Evolutionary conservation across 2,329 filamentous ascomycete species (phyloP).

Genomic region (Fusarium brevicatenulatum): DNA sequence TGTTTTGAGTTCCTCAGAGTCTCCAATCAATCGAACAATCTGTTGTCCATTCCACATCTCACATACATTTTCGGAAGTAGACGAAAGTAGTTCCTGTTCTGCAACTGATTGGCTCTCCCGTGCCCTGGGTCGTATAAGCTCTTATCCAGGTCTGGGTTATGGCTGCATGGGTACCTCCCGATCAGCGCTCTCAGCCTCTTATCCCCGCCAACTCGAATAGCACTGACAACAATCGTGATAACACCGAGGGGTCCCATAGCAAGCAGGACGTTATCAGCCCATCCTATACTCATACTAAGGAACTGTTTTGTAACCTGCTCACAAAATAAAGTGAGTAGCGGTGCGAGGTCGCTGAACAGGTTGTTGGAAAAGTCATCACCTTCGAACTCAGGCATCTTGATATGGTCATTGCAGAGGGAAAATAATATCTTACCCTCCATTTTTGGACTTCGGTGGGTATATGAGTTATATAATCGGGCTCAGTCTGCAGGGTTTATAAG

Average conservation of each 20-base stretch:
- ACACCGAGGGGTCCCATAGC: neutral
- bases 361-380: slow-evolving; percentile 10
- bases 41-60: neutral
- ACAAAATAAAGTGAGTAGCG: neutral
- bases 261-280: neutral
- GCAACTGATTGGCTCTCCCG: neutral
- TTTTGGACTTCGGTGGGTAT: neutral
- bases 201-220: neutral
- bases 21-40: neutral
- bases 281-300: neutral
- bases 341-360: neutral
- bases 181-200: neutral
- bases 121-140: neutral
- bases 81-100: neutral
- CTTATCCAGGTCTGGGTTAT: too few relatives aligned
- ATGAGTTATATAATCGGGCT: neutral
- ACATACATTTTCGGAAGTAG: neutral
- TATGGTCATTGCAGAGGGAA: neutral
- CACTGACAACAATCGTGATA: neutral
- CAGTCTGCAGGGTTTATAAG: neutral
- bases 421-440: neutral
- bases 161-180: neutral
- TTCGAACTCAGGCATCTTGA: neutral
- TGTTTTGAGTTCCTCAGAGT: neutral
- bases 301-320: neutral